Evolutionary conservation across 1,284 basidiomycete species (phyloP), one percentile per base, ranked within the genome.

Genomic region (Bondarzewia mesenterica): DNA sequence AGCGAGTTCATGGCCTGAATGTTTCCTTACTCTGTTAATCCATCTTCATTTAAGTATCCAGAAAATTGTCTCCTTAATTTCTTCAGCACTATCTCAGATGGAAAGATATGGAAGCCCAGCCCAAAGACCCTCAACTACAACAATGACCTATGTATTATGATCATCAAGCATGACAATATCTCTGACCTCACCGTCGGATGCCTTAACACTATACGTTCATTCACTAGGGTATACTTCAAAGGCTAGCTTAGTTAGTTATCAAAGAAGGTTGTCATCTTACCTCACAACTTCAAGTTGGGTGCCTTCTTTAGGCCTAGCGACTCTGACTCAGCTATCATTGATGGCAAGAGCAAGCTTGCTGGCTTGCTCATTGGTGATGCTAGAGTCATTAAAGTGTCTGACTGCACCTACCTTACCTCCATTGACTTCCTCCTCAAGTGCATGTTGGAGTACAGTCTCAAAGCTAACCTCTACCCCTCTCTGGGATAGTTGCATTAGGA

Each of bases 311-410:
- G 7, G 5, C 23, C 10, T 15, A 61, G 62, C 2, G 60, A 63
- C 40, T 63, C 63, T 10, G 63, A 63, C 7, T 50, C 61, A 0
- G 52, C 48, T 18, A 53, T 65, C 47, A 39, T 56, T 45, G 56
- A 57, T 44, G 49, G 47, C 42, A 29, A 26, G 22, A 57, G 58
- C 16, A 26, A 55, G 6, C 42, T 63, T 45, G 21, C 23, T n/a
- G 61, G 61, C 29, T 14, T 63, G 4, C 55, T 63, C 54, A 61
- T 59, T 4, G 57, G 61, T 46, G 55, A 58, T 14, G 49, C 16
- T 16, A 56, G 58, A 22, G 44, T 41, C 43, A 52, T 50, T 15
- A 54, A 60, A 5, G 38, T 44, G 2, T 58, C 54, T 2, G 59
- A 63, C 53, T 27, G 48, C 42, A 56, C 61, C 18, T 62, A 49